Base-by-base conservation (phyloP, 2,329 filamentous ascomycete species). In the Aspergillus sp. region DNA sequence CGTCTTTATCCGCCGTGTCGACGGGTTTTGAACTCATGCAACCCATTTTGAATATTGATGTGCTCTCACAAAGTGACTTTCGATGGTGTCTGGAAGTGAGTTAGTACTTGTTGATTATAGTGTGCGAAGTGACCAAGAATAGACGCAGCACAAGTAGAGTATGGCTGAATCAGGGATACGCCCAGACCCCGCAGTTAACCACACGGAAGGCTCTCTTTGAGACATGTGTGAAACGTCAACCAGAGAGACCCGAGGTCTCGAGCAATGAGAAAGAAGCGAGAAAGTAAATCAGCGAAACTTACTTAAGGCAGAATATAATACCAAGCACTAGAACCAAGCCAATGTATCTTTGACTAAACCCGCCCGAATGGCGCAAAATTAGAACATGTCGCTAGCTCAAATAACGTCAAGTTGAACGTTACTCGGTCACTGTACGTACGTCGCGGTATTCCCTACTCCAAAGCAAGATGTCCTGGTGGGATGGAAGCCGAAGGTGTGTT, bases 21-120 rank as follows among this genome's bases (percentile, higher is more conserved):
- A 72, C 65, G 54, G 72, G 70, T 61, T 79, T 80, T 10, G 79
- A 81, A 58, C 70, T 74, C 61, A 75, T 73, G 62, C 79, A 81
- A 65, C 79, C 79, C 79, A 81, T 81, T 58, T 62, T 75, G 63
- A 13, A 41, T 5, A 23, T 57, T 52, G n/a, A 38, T 57, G 36
- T 56, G 55, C 8, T 44, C 3, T 38, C 19, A 17, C 32, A 19
- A 17, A 25, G 41, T 39, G 44, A 25, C 5, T 38, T n/a, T 23
- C n/a, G 41, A n/a, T 44, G 10, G 32, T 25, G 21, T 59, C 44
- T 44, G 49, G 10, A 38, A 19, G 36, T 13, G 11, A 27, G 44
- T 65, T 39, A 62, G 63, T 48, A 48, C 27, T 21, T 19, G 39
- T 36, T 15, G 21, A 50, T 6, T 38, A 17, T 6, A 13, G n/a